A percentile compares a stretch with the other conserved stretches of the same genome.
Evolutionary conservation across 495 filamentous ascomycete species (phyloP).

Genomic region (Trichoderma gamsii): DNA sequence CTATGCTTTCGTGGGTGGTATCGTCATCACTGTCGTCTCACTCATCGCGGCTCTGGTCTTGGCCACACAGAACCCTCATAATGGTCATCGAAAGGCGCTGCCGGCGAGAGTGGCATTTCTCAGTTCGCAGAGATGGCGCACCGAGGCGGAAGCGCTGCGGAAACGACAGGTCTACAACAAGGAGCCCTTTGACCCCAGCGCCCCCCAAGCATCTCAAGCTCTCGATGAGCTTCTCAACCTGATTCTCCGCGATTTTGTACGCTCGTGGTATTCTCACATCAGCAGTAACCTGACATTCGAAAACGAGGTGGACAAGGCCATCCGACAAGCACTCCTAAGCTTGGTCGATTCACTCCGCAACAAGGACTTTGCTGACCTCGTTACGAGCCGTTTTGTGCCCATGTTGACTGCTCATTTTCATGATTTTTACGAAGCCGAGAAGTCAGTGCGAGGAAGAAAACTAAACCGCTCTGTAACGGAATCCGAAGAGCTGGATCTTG

Average conservation of each 20-base stretch:
- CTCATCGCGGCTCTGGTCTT: constrained; percentile 53
- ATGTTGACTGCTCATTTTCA: constrained; percentile 86
- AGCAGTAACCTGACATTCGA: constrained; percentile 71
- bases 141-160: constrained; percentile 58
- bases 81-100: constrained; percentile 21
- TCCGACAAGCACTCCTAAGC: constrained; percentile 66
- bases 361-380: constrained; percentile 72
- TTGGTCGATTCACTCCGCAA: constrained; percentile 62
- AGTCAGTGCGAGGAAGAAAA: constrained; percentile 75
- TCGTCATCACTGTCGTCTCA: constrained; percentile 45
- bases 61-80: constrained; percentile 46
- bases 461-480: constrained; percentile 87
- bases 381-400: constrained; percentile 76
- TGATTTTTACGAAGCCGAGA: constrained; percentile 87
- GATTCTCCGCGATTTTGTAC: constrained; percentile 78
- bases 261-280: constrained; percentile 83
- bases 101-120: constrained; percentile 50
- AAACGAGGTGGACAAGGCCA: constrained; percentile 74
- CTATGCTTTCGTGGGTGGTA: constrained; percentile 69
- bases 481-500: constrained; percentile 89
- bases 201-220: constrained; percentile 69
- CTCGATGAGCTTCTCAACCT: constrained; percentile 74
- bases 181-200: constrained; percentile 67
- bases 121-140: constrained; percentile 56
- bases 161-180: constrained; percentile 44